A percentile compares a stretch with the other conserved stretches of the same genome.
These are phyloP conservation scores for Circinella umbellata DNA, from an alignment of 371 early-diverging fungal genomes.

Conservation along the genomic window DNA sequence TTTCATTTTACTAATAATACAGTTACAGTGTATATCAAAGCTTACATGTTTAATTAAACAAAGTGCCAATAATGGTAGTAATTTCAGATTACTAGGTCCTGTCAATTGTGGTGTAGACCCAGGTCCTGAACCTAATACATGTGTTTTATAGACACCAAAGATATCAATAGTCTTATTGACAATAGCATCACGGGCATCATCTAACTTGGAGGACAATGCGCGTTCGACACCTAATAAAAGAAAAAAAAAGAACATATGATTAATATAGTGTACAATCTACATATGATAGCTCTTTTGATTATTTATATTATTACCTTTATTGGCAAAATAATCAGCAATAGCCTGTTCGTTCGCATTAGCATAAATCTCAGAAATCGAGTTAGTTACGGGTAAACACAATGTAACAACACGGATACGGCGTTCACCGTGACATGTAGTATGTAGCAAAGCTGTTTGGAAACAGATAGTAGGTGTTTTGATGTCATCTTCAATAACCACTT, in stretches of 20 bases:
- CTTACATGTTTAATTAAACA: constrained; percentile 81
- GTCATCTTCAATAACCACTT: constrained; percentile 87
- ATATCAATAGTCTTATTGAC: constrained; percentile 88
- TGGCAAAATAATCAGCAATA: constrained; percentile 78
- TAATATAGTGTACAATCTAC: neutral
- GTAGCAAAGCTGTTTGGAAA: constrained; percentile 97
- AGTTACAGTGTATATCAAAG: neutral
- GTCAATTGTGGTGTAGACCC: constrained; percentile 84
- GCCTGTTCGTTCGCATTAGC: constrained; percentile 86
- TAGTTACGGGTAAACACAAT: constrained; percentile 87
- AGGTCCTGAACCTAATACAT: constrained; percentile 71
- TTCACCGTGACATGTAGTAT: constrained; percentile 85
- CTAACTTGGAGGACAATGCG: constrained; percentile 84
- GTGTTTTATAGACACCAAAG: constrained; percentile 83
- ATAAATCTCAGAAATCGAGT: constrained; percentile 81
- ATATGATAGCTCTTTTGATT: neutral
- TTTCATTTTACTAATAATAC: neutral
- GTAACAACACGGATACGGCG: constrained; percentile 97
- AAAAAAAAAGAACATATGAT: neutral
- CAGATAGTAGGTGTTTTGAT: constrained; percentile 81
- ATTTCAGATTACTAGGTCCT: constrained; percentile 82
- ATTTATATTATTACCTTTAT: constrained; percentile 67
- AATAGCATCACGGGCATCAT: constrained; percentile 95
- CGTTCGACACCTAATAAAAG: constrained; percentile 72
- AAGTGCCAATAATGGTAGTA: constrained; percentile 85